Conservation (phyloP, 176 grass and related monocot genomes). For the Stipa capillata region DNA sequence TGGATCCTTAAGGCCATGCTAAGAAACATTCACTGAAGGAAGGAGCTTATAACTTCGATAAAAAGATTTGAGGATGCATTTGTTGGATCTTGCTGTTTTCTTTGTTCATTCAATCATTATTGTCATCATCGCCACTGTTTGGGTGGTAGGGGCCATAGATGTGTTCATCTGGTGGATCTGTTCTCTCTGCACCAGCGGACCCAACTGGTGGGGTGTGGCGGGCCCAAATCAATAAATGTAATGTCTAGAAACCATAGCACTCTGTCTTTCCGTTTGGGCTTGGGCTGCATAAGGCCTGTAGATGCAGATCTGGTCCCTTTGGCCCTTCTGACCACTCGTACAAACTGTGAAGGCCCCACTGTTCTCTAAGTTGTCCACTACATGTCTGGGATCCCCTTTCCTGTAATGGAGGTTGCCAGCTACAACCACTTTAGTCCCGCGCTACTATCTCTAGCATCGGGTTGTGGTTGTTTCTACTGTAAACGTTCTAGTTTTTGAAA, state of each 20-base stretch:
- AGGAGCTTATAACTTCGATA: constrained; percentile 1
- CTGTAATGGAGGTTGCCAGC: constrained; percentile 29
- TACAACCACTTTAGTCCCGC: constrained; percentile 15
- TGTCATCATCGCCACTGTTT: constrained; percentile 18
- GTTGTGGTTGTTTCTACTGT: background rate
- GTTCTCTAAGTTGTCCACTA: constrained; percentile 43
- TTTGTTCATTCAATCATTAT: constrained; percentile 37
- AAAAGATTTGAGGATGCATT: constrained; percentile 18
- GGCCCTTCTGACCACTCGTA: constrained; percentile 41
- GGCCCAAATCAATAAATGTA: constrained; percentile 46
- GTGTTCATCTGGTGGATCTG: constrained; percentile 49
- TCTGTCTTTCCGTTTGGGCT: constrained; percentile 36
- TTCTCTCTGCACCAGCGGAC: constrained; percentile 35
- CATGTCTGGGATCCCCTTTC: constrained; percentile 30
- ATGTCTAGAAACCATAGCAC: constrained; percentile 44
- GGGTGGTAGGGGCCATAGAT: constrained; percentile 24
- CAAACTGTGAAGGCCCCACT: constrained; percentile 43
- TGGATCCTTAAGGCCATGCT: background rate
- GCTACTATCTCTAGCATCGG: background rate
- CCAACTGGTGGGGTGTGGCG: constrained; percentile 32
- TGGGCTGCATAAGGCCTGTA: constrained; percentile 47
- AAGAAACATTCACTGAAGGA: background rate
- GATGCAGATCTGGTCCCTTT: constrained; percentile 61
- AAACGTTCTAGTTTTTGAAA: background rate
- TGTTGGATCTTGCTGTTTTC: constrained; percentile 14